A percentile compares a stretch with the other conserved stretches of the same genome.
These are phyloP conservation scores for Croton laevigatus DNA, from an alignment of 441 rosid genomes.

Conservation along the genomic window DNA sequence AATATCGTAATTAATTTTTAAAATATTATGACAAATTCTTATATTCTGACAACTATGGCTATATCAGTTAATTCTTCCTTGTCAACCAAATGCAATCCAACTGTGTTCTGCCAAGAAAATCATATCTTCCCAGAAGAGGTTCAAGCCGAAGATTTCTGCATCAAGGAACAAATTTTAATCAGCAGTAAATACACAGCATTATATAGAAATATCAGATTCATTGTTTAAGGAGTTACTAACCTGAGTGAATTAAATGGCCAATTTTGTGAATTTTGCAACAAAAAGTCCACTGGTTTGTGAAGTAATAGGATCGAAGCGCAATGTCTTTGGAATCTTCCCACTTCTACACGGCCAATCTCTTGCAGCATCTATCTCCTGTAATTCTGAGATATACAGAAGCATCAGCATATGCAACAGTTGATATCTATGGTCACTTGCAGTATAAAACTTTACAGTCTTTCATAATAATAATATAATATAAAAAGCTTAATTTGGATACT, in stretches of 20 bases:
- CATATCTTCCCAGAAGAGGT: background rate
- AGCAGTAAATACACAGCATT: background rate
- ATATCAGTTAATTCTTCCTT: too few species aligned
- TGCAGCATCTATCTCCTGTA: conserved; percentile 64
- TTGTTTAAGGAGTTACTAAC: background rate
- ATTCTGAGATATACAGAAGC: conserved; percentile 38
- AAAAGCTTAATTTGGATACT: background rate
- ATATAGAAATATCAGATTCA: background rate
- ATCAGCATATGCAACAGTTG: background rate
- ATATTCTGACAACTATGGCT: too few species aligned
- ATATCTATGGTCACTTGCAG: background rate
- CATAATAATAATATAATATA: too few species aligned
- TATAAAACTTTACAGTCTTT: too few species aligned
- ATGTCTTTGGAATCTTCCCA: conserved; percentile 63
- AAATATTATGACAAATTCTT: too few species aligned
- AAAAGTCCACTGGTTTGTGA: conserved; percentile 95
- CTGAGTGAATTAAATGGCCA: conserved; percentile 5
- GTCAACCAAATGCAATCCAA: too few species aligned
- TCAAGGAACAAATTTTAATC: background rate
- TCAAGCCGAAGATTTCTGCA: conserved; percentile 6
- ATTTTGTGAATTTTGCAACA: conserved; percentile 65
- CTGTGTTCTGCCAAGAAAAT: too few species aligned
- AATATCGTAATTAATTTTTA: too few species aligned
- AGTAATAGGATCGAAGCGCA: conserved; percentile 73
- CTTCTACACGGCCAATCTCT: conserved; percentile 74